Evolutionary conservation across 371 early-diverging fungal species (phyloP).

Genomic region (Rhizopus arrhizus): DNA sequence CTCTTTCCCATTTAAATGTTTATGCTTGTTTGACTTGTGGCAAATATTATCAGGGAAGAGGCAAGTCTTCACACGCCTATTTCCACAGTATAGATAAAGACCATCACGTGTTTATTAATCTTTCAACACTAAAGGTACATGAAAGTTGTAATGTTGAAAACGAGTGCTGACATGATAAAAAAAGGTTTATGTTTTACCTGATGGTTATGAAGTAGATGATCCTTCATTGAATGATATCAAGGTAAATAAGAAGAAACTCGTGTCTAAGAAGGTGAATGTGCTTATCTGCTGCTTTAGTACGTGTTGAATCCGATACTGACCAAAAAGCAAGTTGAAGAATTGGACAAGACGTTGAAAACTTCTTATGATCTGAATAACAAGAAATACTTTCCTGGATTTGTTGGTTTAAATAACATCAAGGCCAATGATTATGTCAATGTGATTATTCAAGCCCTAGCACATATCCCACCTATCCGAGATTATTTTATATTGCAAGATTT

Average conservation of each 20-base stretch:
- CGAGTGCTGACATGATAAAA: neutral
- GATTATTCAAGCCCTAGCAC: slow-evolving; percentile 87
- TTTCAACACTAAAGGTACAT: slow-evolving; percentile 78
- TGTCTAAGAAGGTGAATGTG: no score
- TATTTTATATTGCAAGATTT: slow-evolving; percentile 75
- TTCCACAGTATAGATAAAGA: slow-evolving; percentile 93
- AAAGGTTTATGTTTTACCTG: slow-evolving; percentile 90
- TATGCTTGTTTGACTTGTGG: slow-evolving; percentile 98
- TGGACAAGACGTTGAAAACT: slow-evolving; percentile 66
- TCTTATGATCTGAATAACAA: slow-evolving; percentile 88
- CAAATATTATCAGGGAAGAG: slow-evolving; percentile 96
- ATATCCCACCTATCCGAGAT: slow-evolving; percentile 87
- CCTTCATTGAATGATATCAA: slow-evolving; percentile 91
- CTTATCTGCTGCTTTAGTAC: slow-evolving; percentile 50
- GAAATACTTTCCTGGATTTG: slow-evolving; percentile 88
- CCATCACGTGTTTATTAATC: slow-evolving; percentile 96
- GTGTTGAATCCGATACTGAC: slow-evolving; percentile 86
- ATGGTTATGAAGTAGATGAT: slow-evolving; percentile 90
- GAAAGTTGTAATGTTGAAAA: neutral
- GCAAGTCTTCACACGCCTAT: slow-evolving; percentile 91
- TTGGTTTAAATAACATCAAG: slow-evolving; percentile 95
- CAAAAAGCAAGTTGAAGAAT: slow-evolving; percentile 61
- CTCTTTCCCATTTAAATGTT: slow-evolving; percentile 90
- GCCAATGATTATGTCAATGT: slow-evolving; percentile 97
- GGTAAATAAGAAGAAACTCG: slow-evolving; percentile 38